Evolutionary conservation across 306 rosid genomes (phyloP).

Genomic region (Glycine tomentella): DNA sequence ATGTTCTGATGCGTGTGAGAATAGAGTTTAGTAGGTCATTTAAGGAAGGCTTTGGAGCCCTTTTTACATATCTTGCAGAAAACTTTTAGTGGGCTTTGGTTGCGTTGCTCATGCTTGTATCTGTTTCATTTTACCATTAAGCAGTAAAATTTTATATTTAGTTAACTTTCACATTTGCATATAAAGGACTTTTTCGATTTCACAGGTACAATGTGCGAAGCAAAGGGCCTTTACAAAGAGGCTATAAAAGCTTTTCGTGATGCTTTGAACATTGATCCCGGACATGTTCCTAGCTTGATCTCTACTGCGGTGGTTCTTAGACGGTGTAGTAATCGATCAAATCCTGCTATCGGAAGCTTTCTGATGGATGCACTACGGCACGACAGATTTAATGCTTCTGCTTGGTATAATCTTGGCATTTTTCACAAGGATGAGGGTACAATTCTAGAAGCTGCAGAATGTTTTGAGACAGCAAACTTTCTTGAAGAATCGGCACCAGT

Average conservation of each 20-base stretch:
- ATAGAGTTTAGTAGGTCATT: neutral
- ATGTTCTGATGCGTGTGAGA: neutral
- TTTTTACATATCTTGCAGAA: neutral
- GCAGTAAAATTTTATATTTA: slow-evolving; percentile 22
- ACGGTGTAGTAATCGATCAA: slow-evolving; percentile 52
- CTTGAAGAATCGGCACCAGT: slow-evolving; percentile 89
- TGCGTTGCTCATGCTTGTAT: slow-evolving; percentile 9
- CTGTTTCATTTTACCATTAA: slow-evolving; percentile 6
- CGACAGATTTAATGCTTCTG: slow-evolving; percentile 72
- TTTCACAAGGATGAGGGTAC: slow-evolving; percentile 62
- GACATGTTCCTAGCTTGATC: slow-evolving; percentile 80
- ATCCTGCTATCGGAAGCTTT: slow-evolving; percentile 64
- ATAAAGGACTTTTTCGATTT: slow-evolving; percentile 21
- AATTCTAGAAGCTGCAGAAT: slow-evolving; percentile 74
- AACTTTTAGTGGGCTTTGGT: neutral
- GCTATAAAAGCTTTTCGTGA: slow-evolving; percentile 66
- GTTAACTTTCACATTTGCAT: neutral
- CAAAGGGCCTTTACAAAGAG: slow-evolving; percentile 70
- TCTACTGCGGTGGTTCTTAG: slow-evolving; percentile 72
- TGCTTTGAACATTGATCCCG: slow-evolving; percentile 75
- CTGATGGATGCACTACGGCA: slow-evolving; percentile 78
- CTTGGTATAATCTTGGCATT: slow-evolving; percentile 88
- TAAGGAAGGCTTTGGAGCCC: neutral
- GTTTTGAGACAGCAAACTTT: slow-evolving; percentile 74
- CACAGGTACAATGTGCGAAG: slow-evolving; percentile 73